A percentile compares a stretch with the other conserved stretches of the same genome.
Conservation (phyloP, 2,329 filamentous ascomycete genomes). For the Fusarium fracticaudum region DNA sequence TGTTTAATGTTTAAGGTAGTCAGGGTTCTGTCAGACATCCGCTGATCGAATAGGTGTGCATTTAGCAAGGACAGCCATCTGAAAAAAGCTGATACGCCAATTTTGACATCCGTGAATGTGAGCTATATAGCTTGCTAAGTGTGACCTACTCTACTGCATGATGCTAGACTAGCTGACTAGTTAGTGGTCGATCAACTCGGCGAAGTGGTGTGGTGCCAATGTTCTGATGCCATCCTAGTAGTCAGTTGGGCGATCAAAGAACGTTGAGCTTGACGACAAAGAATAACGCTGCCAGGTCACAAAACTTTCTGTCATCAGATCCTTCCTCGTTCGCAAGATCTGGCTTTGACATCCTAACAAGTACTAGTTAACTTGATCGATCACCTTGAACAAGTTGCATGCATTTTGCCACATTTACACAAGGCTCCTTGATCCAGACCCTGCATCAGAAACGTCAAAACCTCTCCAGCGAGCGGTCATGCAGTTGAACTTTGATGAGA, state of each 20-base stretch:
- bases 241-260: neutral
- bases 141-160: neutral
- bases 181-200: conserved; percentile 6
- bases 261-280: neutral
- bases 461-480: neutral
- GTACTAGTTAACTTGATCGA: conserved; percentile 12
- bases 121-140: neutral
- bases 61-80: neutral
- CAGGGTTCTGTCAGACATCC: neutral
- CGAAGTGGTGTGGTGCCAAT: conserved; percentile 13
- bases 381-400: conserved; percentile 11
- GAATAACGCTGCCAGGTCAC: neutral
- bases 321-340: neutral
- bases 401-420: neutral
- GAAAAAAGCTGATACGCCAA: neutral
- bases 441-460: neutral
- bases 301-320: neutral
- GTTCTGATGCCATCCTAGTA: neutral
- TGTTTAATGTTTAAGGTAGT: neutral
- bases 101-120: neutral
- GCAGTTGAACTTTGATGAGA: neutral
- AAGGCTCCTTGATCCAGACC: neutral
- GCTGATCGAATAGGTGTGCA: neutral
- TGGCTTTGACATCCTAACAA: neutral
- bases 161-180: neutral